These are phyloP conservation scores for Cladophialophora chaetospira DNA, from an alignment of 2,329 filamentous ascomycete genomes.

Conservation along the genomic window DNA sequence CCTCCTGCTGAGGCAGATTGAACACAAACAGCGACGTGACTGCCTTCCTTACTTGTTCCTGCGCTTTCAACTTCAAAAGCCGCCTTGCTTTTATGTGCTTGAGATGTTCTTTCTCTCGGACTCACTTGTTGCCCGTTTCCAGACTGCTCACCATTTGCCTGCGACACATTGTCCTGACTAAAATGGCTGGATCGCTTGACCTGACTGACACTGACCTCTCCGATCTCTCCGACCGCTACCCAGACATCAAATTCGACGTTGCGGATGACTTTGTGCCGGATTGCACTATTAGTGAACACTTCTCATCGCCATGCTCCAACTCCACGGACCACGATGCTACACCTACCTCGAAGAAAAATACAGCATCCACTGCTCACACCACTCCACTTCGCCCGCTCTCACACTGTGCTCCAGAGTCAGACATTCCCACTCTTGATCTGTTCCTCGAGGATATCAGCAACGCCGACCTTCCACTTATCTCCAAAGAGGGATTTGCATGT, in stretches of 20 bases:
- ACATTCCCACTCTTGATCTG: background rate
- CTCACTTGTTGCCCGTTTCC: background rate
- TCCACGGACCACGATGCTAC: conserved; percentile 19
- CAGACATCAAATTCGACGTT: conserved; percentile 30
- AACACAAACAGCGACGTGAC: background rate
- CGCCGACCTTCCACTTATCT: conserved; percentile 20
- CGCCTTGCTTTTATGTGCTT: background rate
- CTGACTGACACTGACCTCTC: conserved; percentile 19
- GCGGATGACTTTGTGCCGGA: background rate
- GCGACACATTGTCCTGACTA: background rate
- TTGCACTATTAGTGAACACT: conserved; percentile 3
- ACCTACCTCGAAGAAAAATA: conserved; percentile 6
- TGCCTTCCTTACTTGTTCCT: background rate
- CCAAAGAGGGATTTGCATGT: conserved; percentile 12
- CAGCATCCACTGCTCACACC: conserved; percentile 25
- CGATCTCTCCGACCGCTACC: conserved; percentile 27
- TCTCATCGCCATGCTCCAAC: conserved; percentile 26
- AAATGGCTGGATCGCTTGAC: conserved; percentile 11
- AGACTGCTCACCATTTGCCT: background rate
- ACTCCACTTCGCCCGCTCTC: conserved; percentile 18
- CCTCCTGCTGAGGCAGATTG: background rate
- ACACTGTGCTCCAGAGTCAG: background rate
- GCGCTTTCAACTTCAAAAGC: background rate
- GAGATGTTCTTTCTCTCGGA: background rate
- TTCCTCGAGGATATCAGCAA: conserved; percentile 13